Evolutionary conservation across 257 asterid species (phyloP).

Genomic region (Pogostemon cablin): DNA sequence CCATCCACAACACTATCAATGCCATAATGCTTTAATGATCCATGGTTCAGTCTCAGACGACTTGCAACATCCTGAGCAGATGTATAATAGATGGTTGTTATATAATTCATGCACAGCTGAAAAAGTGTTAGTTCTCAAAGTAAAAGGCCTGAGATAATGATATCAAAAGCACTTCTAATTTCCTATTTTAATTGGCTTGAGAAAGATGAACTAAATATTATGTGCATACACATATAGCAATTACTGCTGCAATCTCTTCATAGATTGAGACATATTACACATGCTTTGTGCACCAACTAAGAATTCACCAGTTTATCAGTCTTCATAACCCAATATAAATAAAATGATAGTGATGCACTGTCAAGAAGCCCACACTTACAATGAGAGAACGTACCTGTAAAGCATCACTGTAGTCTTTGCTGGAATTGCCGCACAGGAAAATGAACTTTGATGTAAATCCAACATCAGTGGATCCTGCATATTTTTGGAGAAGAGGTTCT

Average conservation of each 20-base stretch:
- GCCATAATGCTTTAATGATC: constrained; percentile 79
- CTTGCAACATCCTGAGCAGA: constrained; percentile 64
- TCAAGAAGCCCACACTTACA: constrained; percentile 12
- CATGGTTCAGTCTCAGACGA: constrained; percentile 75
- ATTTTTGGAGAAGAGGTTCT: constrained; percentile 73
- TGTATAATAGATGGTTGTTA: constrained; percentile 25
- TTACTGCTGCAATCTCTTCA: not conserved
- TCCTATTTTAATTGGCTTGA: constrained; percentile 21
- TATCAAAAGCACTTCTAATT: constrained; percentile 12
- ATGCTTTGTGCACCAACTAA: not conserved
- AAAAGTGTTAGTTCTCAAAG: constrained; percentile 20
- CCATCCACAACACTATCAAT: constrained; percentile 69
- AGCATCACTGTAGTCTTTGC: constrained; percentile 68
- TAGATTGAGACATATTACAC: constrained; percentile 1
- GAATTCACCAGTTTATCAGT: not conserved
- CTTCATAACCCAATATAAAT: constrained; percentile 5
- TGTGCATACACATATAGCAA: constrained; percentile 8
- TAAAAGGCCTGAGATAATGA: constrained; percentile 16
- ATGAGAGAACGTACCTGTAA: constrained; percentile 59
- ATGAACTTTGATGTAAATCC: constrained; percentile 63
- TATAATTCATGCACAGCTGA: constrained; percentile 26
- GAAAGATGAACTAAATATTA: constrained; percentile 20
- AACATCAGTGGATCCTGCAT: constrained; percentile 60
- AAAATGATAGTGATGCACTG: constrained; percentile 12
- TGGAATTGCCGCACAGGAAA: constrained; percentile 86